Conservation (phyloP, 768 basidiomycete species). For the Pleurotus sapidus region DNA sequence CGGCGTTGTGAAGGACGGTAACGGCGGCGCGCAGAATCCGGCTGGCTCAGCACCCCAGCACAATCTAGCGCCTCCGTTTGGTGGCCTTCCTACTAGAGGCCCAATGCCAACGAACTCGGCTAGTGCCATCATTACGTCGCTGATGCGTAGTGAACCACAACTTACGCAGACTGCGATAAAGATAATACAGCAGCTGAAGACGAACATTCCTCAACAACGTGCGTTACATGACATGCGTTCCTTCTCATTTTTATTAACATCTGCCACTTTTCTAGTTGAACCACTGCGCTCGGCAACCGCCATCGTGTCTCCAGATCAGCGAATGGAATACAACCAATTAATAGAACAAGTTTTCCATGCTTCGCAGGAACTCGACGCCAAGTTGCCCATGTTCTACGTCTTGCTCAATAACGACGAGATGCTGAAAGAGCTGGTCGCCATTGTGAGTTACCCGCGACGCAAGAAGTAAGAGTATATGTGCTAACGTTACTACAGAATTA, state of each 20-base stretch:
- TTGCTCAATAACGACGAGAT: conserved; percentile 45
- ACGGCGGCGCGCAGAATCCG: background rate
- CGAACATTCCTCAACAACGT: conserved; percentile 8
- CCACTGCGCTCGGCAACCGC: background rate
- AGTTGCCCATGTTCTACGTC: conserved; percentile 43
- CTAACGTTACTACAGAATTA: conserved; percentile 17
- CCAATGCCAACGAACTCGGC: background rate
- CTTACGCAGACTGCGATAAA: conserved; percentile 3
- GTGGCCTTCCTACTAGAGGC: background rate
- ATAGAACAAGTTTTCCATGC: conserved; percentile 48
- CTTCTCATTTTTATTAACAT: background rate
- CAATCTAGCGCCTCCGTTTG: background rate
- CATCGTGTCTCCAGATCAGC: conserved; percentile 47
- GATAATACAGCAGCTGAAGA: conserved; percentile 10
- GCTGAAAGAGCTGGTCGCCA: conserved; percentile 48
- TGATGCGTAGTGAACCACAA: conserved; percentile 2
- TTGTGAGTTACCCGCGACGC: conserved; percentile 38
- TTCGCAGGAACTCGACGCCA: conserved; percentile 46
- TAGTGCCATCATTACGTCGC: background rate
- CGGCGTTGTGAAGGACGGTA: background rate
- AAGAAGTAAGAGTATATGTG: too few relatives aligned
- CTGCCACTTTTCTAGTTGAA: background rate
- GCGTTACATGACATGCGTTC: background rate
- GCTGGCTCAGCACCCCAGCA: background rate
- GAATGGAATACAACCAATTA: conserved; percentile 45